Evolutionary conservation across 1,139 yeast genomes (phyloP).

Genomic region (Geotrichum histeridarum): DNA sequence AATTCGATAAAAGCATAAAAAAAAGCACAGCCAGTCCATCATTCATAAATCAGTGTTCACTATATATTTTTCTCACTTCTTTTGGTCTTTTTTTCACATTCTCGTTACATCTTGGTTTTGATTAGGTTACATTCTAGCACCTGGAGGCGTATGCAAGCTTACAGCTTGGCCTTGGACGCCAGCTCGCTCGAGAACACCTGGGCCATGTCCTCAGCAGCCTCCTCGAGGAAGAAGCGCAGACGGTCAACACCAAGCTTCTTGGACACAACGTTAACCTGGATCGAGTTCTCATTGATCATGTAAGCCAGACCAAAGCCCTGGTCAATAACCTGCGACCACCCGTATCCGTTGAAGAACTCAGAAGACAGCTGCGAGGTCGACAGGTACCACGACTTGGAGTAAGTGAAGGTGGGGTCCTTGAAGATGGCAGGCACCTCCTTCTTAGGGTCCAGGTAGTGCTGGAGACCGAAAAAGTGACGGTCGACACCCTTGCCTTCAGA

Average conservation of each 20-base stretch:
- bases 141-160: not conserved
- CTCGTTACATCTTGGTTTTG: not conserved
- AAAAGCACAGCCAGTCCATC: too few relatives aligned
- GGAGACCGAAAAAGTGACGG: slow-evolving; percentile 87
- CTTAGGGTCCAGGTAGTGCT: slow-evolving; percentile 40
- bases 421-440: slow-evolving; percentile 67
- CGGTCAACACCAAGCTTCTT: slow-evolving; percentile 66
- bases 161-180: slow-evolving; percentile 1
- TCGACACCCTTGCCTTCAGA: slow-evolving; percentile 87
- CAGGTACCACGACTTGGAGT: slow-evolving; percentile 82
- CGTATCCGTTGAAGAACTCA: slow-evolving; percentile 87
- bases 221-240: slow-evolving; percentile 64
- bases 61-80: not conserved
- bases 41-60: not conserved
- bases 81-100: not conserved
- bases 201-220: slow-evolving; percentile 78
- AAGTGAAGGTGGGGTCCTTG: slow-evolving; percentile 67
- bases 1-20: not conserved
- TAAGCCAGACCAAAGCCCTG: slow-evolving; percentile 93
- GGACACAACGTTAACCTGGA: slow-evolving; percentile 80
- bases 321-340: slow-evolving; percentile 93
- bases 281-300: slow-evolving; percentile 80
- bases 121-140: not conserved
- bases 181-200: slow-evolving; percentile 48
- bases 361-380: slow-evolving; percentile 92